A percentile compares a stretch with the other conserved stretches of the same genome.
Evolutionary conservation across 495 filamentous ascomycete species (phyloP).

Genomic region (Viridothelium virens): DNA sequence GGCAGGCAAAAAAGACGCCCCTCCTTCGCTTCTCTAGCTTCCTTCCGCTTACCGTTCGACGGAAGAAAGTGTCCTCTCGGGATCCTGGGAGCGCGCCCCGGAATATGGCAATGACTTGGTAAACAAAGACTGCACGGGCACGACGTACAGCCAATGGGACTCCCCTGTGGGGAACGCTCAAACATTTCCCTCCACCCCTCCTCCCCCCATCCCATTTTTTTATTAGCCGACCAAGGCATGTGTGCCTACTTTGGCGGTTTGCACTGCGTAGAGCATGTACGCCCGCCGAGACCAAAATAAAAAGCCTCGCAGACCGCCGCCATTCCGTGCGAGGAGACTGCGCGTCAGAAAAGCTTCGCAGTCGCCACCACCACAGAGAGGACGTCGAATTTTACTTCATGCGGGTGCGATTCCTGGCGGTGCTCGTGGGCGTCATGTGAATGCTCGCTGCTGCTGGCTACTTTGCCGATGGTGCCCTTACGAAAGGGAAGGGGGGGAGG

Average conservation of each 20-base stretch:
- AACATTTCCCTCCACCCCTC: not conserved
- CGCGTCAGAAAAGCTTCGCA: not conserved
- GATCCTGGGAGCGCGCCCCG: not conserved
- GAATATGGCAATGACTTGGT: conserved; percentile 9
- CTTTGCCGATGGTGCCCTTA: not conserved
- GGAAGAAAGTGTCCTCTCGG: not conserved
- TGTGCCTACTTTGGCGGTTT: conserved; percentile 7
- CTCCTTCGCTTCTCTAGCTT: conserved; percentile 10
- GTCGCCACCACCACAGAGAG: not conserved
- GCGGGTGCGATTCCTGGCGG: conserved; percentile 12
- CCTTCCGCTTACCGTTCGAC: not conserved
- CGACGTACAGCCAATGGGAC: conserved; percentile 9
- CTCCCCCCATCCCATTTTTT: no score
- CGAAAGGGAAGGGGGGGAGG: no score
- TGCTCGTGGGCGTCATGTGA: conserved; percentile 17
- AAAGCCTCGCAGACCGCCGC: not conserved
- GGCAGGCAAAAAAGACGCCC: not conserved
- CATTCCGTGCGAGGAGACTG: not conserved
- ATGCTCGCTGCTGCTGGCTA: conserved; percentile 15
- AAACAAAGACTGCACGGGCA: conserved; percentile 7
- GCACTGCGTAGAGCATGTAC: conserved; percentile 8
- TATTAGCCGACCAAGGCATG: not conserved
- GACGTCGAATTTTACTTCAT: conserved; percentile 20
- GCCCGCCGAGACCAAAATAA: not conserved
- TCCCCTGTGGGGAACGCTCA: not conserved